phyloP scores from a whole-genome alignment of 805 yeast species.

The Lachancea mirantina region DNA sequence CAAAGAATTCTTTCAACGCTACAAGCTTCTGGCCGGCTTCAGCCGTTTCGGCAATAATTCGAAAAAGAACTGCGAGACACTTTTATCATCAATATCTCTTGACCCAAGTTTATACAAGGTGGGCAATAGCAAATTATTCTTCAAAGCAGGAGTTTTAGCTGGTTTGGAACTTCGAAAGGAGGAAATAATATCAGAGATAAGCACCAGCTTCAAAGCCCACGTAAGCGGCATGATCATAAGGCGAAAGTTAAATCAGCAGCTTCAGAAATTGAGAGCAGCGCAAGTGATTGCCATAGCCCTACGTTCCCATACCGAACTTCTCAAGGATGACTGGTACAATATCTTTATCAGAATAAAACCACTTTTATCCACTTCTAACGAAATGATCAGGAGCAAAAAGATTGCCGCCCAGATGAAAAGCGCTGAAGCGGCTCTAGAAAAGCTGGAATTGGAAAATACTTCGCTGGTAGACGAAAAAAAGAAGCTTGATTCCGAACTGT shows the following conservation, averaged over 20 bases:
- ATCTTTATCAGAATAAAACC: slow-evolving; percentile 70
- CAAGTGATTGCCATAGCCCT: slow-evolving; percentile 60
- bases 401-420: slow-evolving; percentile 49
- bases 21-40: slow-evolving; percentile 56
- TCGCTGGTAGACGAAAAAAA: slow-evolving; percentile 25
- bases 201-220: slow-evolving; percentile 56
- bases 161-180: slow-evolving; percentile 77
- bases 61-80: slow-evolving; percentile 61
- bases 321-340: slow-evolving; percentile 70
- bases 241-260: slow-evolving; percentile 35
- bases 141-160: slow-evolving; percentile 94
- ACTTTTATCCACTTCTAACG: slow-evolving; percentile 55
- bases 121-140: slow-evolving; percentile 89
- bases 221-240: slow-evolving; percentile 62
- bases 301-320: slow-evolving; percentile 40
- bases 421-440: slow-evolving; percentile 41
- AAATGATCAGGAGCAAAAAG: slow-evolving; percentile 49
- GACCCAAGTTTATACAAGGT: slow-evolving; percentile 78
- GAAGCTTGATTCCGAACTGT: slow-evolving; percentile 25
- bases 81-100: slow-evolving; percentile 56
- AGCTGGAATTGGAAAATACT: slow-evolving; percentile 29
- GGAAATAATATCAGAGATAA: slow-evolving; percentile 44
- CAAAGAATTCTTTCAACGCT: slow-evolving; percentile 69
- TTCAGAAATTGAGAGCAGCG: slow-evolving; percentile 64
- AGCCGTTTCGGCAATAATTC: slow-evolving; percentile 38